Evolutionary conservation across 2,329 filamentous ascomycete genomes (phyloP), one percentile per base, ranked within the genome.

Genomic region (Dendrostoma leiphaemia): DNA sequence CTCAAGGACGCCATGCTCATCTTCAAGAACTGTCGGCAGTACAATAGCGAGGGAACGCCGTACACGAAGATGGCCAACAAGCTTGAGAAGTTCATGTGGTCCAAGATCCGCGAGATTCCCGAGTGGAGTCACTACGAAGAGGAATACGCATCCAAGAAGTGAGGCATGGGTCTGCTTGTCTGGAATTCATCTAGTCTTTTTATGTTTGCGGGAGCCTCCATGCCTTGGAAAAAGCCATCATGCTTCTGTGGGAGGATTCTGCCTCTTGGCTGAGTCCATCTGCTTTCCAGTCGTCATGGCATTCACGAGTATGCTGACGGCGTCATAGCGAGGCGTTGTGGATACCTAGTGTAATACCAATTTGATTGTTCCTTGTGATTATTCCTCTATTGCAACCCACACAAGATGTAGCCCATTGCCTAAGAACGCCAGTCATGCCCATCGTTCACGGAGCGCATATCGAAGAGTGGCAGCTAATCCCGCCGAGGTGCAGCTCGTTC

Each of bases 61-160:
- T 99, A 99, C 69, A 91, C 91, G 23, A 99, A 99, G 75, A 91
- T 88, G 53, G 94, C 94, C 37, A 96, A 91, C 68, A 94, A 94
- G 67, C 78, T 99, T 38, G 94, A 87, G 67, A 95, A 94, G 71
- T 96, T 86, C 67, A 95, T 97, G 92, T 97, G 91, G 90, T 81
- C 86, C 69, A 90, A 93, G 72, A 91, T 97, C 71, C 88, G 89
- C 67, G 88, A 89, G 62, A 90, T 97, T 49, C 93, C 93, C 1
- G 93, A 97, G 76, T 97, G 93, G 93, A 91, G 87, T 13, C 79
- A 84, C 63, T 73, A 82, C 51, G 79, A 81, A 63, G 48, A 59
- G 40, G 38, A 51, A n/a, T 26, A 12, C n/a, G 10, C 43, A 1
- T 37, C 31, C 28, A 32, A 35, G 41, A 40, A 50, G 9, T 53